Evolutionary conservation across 108 stramenopile genomes (phyloP).

Genomic region (Skeletonema tropicum): DNA sequence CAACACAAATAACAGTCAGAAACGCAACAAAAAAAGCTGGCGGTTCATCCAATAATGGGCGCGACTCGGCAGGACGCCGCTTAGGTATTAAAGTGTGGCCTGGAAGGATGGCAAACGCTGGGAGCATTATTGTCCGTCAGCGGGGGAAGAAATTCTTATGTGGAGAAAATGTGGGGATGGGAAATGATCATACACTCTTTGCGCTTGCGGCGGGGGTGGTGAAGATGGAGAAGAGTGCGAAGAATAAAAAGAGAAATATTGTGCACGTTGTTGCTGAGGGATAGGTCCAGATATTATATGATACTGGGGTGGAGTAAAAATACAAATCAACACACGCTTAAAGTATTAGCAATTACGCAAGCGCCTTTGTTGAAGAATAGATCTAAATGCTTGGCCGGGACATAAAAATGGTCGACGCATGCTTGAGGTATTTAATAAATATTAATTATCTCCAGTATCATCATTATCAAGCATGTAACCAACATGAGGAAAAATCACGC

Average conservation of each 20-base stretch:
- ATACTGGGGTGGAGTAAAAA: not conserved
- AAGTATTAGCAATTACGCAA: too few relatives aligned
- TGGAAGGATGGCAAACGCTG: conserved; percentile 75
- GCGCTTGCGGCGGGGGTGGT: conserved; percentile 83
- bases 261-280: conserved; percentile 64
- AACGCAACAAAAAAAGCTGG: conserved; percentile 96
- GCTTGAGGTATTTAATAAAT: not conserved
- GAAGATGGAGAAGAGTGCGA: conserved; percentile 66
- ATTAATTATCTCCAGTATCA: not conserved
- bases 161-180: conserved; percentile 92
- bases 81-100: conserved; percentile 95
- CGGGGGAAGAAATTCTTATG: conserved; percentile 90
- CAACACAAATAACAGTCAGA: conserved; percentile 25
- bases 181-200: conserved; percentile 95
- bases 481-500: conserved; percentile 66
- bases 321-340: too few relatives aligned
- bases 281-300: not conserved
- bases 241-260: conserved; percentile 75
- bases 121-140: conserved; percentile 96
- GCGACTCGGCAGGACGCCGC: conserved; percentile 93
- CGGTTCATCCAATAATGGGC: conserved; percentile 93
- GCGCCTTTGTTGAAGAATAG: too few relatives aligned
- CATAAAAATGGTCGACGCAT: too few relatives aligned
- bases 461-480: conserved; percentile 33
- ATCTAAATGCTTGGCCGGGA: too few relatives aligned